Evolutionary conservation across 2,329 filamentous ascomycete species (phyloP).

Genomic region (Calonectria pseudoreteaudii): DNA sequence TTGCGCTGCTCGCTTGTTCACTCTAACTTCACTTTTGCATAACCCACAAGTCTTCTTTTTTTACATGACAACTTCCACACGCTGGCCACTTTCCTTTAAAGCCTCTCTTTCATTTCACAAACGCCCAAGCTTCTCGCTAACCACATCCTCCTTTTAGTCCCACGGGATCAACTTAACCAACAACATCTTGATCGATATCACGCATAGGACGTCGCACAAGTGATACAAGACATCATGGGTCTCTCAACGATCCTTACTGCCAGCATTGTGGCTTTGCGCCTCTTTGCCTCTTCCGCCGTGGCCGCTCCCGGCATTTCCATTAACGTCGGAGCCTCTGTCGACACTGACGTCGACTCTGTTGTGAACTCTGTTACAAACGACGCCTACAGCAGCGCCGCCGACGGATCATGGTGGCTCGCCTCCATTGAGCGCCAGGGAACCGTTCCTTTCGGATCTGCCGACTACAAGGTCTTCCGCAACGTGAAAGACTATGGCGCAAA

Average conservation of each 20-base stretch:
- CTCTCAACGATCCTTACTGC: conserved; percentile 56
- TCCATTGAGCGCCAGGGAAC: conserved; percentile 76
- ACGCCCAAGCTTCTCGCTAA: neutral
- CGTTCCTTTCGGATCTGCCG: conserved; percentile 67
- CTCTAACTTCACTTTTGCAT: neutral
- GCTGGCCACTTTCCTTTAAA: neutral
- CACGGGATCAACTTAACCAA: conserved; percentile 28
- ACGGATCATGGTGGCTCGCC: conserved; percentile 77
- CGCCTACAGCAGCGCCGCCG: conserved; percentile 33
- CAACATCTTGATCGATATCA: conserved; percentile 24
- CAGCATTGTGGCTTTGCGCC: conserved; percentile 57
- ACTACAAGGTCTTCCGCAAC: conserved; percentile 81
- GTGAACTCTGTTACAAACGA: neutral
- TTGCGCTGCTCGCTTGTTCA: conserved; percentile 3
- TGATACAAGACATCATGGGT: conserved; percentile 60
- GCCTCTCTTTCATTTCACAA: neutral
- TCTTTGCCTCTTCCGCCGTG: conserved; percentile 51
- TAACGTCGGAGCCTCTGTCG: conserved; percentile 4
- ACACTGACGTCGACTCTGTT: conserved; percentile 29
- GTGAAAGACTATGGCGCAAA: conserved; percentile 81
- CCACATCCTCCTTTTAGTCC: conserved; percentile 3
- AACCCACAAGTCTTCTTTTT: neutral
- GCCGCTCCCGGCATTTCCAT: conserved; percentile 43
- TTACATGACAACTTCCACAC: neutral
- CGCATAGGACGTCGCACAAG: conserved; percentile 37